These are phyloP conservation scores for Pythium sp. DNA, from an alignment of 352 stramenopile species.

Conservation along the genomic window DNA sequence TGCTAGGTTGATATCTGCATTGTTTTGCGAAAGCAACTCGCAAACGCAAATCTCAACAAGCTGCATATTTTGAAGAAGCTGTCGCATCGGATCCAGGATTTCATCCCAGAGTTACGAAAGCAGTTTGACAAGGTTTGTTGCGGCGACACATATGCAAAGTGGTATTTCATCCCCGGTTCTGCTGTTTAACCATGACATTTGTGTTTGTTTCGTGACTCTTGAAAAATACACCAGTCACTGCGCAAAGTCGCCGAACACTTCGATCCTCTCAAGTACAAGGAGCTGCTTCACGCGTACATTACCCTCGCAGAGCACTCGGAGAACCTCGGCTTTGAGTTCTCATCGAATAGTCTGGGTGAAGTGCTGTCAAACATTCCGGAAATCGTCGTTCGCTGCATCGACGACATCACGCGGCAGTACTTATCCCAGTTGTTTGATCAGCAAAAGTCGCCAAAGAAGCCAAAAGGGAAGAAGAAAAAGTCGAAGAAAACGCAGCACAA, in stretches of 20 bases:
- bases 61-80: constrained; percentile 65
- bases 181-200: neutral
- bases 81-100: constrained; percentile 60
- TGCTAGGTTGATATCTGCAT: constrained; percentile 74
- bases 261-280: constrained; percentile 70
- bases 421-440: constrained; percentile 42
- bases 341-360: constrained; percentile 55
- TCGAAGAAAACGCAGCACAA: constrained; percentile 6
- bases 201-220: too few species aligned
- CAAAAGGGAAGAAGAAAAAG: constrained; percentile 22
- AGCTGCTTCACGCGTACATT: constrained; percentile 82
- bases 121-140: constrained; percentile 70
- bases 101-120: constrained; percentile 61
- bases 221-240: constrained; percentile 44
- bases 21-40: constrained; percentile 46
- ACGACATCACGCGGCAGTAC: constrained; percentile 60
- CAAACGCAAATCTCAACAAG: constrained; percentile 37
- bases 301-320: constrained; percentile 73
- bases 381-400: constrained; percentile 74
- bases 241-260: constrained; percentile 67
- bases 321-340: constrained; percentile 79
- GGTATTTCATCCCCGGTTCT: neutral
- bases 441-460: constrained; percentile 38
- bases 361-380: constrained; percentile 76
- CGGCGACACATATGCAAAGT: neutral